These are phyloP conservation scores for Suillus lakei DNA, from an alignment of 768 basidiomycete genomes.

Conservation along the genomic window DNA sequence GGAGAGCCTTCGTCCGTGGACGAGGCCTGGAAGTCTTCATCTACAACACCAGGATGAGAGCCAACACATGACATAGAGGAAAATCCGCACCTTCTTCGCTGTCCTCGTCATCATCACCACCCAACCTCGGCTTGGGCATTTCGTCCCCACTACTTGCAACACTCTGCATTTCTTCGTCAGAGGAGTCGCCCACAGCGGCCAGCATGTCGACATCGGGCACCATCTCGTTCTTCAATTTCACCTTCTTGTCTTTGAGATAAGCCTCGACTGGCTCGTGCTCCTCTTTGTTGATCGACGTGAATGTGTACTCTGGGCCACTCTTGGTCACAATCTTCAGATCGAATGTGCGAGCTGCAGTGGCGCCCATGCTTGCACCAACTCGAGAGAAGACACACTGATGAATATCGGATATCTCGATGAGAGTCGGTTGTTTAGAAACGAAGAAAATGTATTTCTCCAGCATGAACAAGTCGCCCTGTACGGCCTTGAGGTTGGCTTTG, in stretches of 20 bases:
- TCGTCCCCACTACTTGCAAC: constrained; percentile 73
- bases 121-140: constrained; percentile 52
- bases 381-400: constrained; percentile 92
- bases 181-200: constrained; percentile 64
- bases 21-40: constrained; percentile 90
- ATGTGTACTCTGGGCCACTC: constrained; percentile 82
- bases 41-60: constrained; percentile 42
- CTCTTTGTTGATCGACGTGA: constrained; percentile 95
- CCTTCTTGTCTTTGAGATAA: constrained; percentile 89
- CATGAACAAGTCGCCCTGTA: constrained; percentile 96
- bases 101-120: constrained; percentile 71
- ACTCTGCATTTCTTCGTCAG: constrained; percentile 86
- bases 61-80: constrained; percentile 1
- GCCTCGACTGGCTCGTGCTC: constrained; percentile 87
- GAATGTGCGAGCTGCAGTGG: constrained; percentile 88
- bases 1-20: constrained; percentile 90
- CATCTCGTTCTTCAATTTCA: constrained; percentile 95
- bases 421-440: constrained; percentile 92
- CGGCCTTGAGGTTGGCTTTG: constrained; percentile 96
- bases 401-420: constrained; percentile 89
- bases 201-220: constrained; percentile 84
- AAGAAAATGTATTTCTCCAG: constrained; percentile 98
- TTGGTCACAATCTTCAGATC: constrained; percentile 91
- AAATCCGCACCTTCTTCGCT: constrained; percentile 65
- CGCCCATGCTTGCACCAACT: constrained; percentile 83